Evolutionary conservation across 352 stramenopile species (phyloP).

Genomic region (Phytophthora fragariaefolia): DNA sequence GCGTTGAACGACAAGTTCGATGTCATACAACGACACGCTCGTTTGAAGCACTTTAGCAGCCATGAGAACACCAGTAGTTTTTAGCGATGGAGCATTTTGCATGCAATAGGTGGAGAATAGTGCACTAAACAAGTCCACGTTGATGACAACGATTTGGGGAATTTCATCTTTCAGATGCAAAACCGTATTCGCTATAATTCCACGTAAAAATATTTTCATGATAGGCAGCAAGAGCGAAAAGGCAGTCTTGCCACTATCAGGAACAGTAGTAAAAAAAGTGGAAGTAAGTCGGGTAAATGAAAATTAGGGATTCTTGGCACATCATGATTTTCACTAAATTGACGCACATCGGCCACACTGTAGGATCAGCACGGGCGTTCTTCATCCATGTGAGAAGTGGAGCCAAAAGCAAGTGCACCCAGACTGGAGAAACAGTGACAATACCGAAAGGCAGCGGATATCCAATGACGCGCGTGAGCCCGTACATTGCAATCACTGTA

Average conservation of each 20-base stretch:
- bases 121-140: slow-evolving; percentile 44
- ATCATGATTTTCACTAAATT: slow-evolving; percentile 10
- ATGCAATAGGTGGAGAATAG: slow-evolving; percentile 45
- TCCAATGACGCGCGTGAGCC: slow-evolving; percentile 19
- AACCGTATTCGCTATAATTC: slow-evolving; percentile 9
- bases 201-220: slow-evolving; percentile 32
- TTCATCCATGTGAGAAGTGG: slow-evolving; percentile 2
- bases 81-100: slow-evolving; percentile 33
- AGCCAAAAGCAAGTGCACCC: slow-evolving; percentile 1
- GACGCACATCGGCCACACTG: not conserved
- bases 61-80: slow-evolving; percentile 21
- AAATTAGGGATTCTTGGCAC: slow-evolving; percentile 9
- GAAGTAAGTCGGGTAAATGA: slow-evolving; percentile 36
- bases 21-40: slow-evolving; percentile 11
- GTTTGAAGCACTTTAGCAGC: not conserved
- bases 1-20: slow-evolving; percentile 2
- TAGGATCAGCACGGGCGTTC: slow-evolving; percentile 1
- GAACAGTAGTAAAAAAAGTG: slow-evolving; percentile 25
- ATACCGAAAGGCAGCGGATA: slow-evolving; percentile 44
- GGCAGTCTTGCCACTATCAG: not conserved
- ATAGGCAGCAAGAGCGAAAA: slow-evolving; percentile 34
- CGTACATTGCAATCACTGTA: not conserved
- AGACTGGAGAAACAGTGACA: slow-evolving; percentile 10
- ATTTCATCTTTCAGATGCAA: slow-evolving; percentile 15
- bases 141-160: slow-evolving; percentile 37